Evolutionary conservation across 2,329 filamentous ascomycete species (phyloP).

Genomic region (Fusarium pilosicola): DNA sequence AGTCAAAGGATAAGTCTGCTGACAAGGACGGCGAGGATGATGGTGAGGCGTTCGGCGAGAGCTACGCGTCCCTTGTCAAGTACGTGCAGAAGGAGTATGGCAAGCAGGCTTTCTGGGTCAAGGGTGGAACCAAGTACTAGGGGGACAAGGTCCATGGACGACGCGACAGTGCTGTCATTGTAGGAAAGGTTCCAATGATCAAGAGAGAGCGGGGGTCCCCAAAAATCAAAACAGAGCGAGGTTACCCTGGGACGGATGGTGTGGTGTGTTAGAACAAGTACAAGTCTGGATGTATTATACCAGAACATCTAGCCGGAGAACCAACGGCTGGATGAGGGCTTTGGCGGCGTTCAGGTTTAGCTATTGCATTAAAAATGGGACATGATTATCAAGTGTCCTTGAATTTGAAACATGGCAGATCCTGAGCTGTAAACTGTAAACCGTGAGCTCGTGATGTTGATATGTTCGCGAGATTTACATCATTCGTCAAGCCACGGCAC

Average conservation of each 20-base stretch:
- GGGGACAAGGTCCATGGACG: neutral
- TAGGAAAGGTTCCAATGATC: neutral
- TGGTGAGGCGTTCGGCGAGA: constrained; percentile 69
- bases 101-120: constrained; percentile 64
- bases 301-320: constrained; percentile 45
- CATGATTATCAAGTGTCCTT: constrained; percentile 38
- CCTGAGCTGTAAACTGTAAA: constrained; percentile 4
- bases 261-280: constrained; percentile 39
- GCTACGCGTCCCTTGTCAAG: constrained; percentile 73
- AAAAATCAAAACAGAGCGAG: constrained; percentile 2
- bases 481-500: neutral
- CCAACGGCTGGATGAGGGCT: constrained; percentile 45
- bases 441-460: neutral
- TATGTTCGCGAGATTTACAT: neutral
- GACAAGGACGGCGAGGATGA: constrained; percentile 59
- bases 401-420: constrained; percentile 20
- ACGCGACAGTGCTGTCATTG: neutral
- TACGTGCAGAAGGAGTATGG: constrained; percentile 72
- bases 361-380: constrained; percentile 45
- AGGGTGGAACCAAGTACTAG: constrained; percentile 48
- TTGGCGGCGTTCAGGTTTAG: constrained; percentile 53
- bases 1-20: constrained; percentile 56
- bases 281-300: constrained; percentile 52
- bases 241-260: neutral
- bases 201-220: constrained; percentile 5